Base-by-base conservation (phyloP, 2,329 filamentous ascomycete genomes). In the Blumeriella jaapii region DNA sequence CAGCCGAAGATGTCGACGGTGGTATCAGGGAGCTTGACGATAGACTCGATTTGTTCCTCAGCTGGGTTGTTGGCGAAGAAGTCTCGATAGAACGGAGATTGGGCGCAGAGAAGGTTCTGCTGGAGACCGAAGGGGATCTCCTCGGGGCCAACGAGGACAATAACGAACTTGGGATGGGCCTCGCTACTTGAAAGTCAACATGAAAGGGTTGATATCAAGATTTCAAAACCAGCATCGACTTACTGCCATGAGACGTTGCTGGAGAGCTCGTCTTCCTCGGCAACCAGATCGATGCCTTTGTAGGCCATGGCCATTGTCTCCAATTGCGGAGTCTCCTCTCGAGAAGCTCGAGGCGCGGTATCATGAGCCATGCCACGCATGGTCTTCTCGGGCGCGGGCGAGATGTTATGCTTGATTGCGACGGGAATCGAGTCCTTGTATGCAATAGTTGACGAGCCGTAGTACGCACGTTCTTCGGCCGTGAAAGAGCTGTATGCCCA, bases 111-210 rank as follows among this genome's bases (percentile, higher is more conserved):
- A 17, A 54, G 46, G 29, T 51, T 45, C 31, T 52, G 51, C 16
- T 54, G 51, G 14, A 54, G 48, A 12, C 49, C 51, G 31, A 48
- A 54, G 6, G 49, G 50, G 8, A 47, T 36, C 40, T 54, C 50
- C 19, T 52, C 42, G 6, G 42, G 40, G 5, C 51, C 50, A 16
- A 54, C 45, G 13, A 54, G 39, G 17, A 53, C 33, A 18, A 53
- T 53, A 14, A 44, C 50, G 24, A 54, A 54, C 26, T 47, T 42
- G 19, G 48, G 45, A 31, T 54, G 51, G 18, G 51, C 50, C 4
- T 46, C 39, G 19, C 51, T 54, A 25, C 29, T 11, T 14, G 23
- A 19, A n/a, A 13, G 16, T 31, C 16, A 29, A 20, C 36, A 27
- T 9, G 10, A 34, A 6, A 14, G 13, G 23, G 11, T 11, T 31